A percentile compares a stretch with the other conserved stretches of the same genome.
phyloP scores from a whole-genome alignment of 2,329 filamentous ascomycete species.

The Orbilia quercus region DNA sequence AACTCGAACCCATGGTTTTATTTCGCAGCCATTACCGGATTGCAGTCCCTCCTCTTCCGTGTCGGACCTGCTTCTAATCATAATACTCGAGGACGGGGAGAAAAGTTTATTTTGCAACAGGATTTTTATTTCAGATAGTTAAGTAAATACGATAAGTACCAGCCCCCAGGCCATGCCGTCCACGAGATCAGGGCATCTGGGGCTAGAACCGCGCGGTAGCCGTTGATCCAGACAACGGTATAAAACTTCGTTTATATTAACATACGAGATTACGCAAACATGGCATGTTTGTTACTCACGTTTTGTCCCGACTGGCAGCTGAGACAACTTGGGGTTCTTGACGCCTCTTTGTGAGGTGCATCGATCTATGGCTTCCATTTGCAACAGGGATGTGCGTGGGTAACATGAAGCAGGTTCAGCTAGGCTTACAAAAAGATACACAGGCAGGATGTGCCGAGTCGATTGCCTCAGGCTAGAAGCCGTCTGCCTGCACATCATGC shows the following conservation, averaged over 20 bases:
- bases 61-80: not conserved
- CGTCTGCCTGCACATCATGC: not conserved
- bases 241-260: not conserved
- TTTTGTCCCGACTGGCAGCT: conserved; percentile 7
- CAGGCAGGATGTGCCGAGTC: conserved; percentile 5
- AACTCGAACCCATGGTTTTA: not conserved
- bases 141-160: conserved; percentile 20
- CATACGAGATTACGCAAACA: conserved; percentile 19
- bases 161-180: not conserved
- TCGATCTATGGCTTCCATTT: not conserved
- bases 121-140: not conserved
- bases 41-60: not conserved
- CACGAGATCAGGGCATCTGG: not conserved
- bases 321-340: not conserved
- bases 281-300: conserved; percentile 14
- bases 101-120: not conserved
- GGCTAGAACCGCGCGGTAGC: no score
- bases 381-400: not conserved
- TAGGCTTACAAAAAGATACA: not conserved
- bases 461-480: not conserved
- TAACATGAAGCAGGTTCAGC: not conserved
- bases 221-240: no score
- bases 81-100: not conserved
- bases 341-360: conserved; percentile 1
- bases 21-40: not conserved